Evolutionary conservation across 2,329 filamentous ascomycete species (phyloP), one percentile per base, ranked within the genome.

Genomic region (Salinomyces thailandicus): DNA sequence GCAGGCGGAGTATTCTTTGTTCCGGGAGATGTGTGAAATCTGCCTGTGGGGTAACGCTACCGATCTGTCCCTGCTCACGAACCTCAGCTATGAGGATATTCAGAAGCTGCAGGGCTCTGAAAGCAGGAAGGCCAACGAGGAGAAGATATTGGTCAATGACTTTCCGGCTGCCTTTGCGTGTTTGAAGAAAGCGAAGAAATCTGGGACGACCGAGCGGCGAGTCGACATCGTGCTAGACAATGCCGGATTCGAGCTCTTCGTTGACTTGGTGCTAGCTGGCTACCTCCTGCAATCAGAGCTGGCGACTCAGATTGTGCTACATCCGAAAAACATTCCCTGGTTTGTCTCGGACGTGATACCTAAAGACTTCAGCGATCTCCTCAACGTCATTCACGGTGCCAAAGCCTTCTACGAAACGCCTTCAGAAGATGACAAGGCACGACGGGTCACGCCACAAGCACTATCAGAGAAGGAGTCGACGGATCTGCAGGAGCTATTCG

Each of bases 31-130:
- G 81, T 87, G 81, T 61, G 85, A 95, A 67, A 91, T 95, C 50
- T 95, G 87, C 57, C 73, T 96, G 2, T 96, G 89, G 89, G 89
- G 89, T 8, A 96, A 96, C 59, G 91, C 89, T 2, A 96, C 89
- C 0, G 91, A 96, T 59, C 69, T 96, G 11, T 93, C 85, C 0
- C 79, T 96, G 14, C 70, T 96, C 37, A 94, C 87, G 0, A 86
- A 81, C 50, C 72, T 95, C 38, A 85, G 82, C 2, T 94, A 94
- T 60, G 87, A 95, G 52, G 91, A 96, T 54, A 93, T 98, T 47
- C 89, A 96, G 64, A 93, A 93, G 61, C 72, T 96, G 7, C 91
- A 98, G 66, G 89, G 89, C 12, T 79, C 83, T 5, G 73, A 87
- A 51, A 86, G 89, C 9, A 75, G 89, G 46, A 93, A 93, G 59